Percentiles rank a stretch among this genome's conserved stretches.
Conservation (phyloP, 1,139 yeast genomes). For the Debaryomyces udenii region DNA sequence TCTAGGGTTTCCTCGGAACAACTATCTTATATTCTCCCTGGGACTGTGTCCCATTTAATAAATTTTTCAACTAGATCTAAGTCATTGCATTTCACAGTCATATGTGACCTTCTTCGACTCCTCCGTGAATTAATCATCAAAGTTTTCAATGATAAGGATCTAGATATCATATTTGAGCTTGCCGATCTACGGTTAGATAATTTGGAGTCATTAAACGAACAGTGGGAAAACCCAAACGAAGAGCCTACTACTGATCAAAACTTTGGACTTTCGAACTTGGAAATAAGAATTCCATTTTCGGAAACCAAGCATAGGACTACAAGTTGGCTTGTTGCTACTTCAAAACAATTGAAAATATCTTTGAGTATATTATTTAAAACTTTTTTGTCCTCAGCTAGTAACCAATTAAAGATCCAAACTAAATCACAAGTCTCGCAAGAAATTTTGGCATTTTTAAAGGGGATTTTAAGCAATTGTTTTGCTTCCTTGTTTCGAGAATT, state of each 20-base stretch:
- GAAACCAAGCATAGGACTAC: conserved; percentile 44
- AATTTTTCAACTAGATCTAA: conserved; percentile 28
- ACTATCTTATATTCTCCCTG: conserved; percentile 44
- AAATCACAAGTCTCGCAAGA: conserved; percentile 27
- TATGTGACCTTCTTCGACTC: conserved; percentile 26
- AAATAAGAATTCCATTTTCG: conserved; percentile 6
- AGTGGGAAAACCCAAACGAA: conserved; percentile 21
- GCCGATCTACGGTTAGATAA: conserved; percentile 2
- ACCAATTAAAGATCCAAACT: conserved; percentile 24
- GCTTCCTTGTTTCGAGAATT: conserved; percentile 37
- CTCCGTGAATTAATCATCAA: conserved; percentile 25
- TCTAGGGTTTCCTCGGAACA: conserved; percentile 30
- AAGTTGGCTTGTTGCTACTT: conserved; percentile 68
- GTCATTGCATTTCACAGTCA: conserved; percentile 28
- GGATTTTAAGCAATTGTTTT: conserved; percentile 33
- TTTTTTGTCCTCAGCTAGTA: conserved; percentile 18
- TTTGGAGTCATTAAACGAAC: conserved; percentile 21
- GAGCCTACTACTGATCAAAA: conserved; percentile 3
- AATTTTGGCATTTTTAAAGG: conserved; percentile 26
- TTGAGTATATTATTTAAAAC: conserved; percentile 38
- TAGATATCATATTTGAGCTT: conserved; percentile 1
- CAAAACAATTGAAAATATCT: conserved; percentile 58
- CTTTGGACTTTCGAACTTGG: conserved; percentile 12
- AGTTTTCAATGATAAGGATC: conserved; percentile 30
- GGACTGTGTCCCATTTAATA: conserved; percentile 37